Evolutionary conservation across 2,329 filamentous ascomycete genomes (phyloP), one percentile per base, ranked within the genome.

Genomic region (Cladophialophora chaetospira): DNA sequence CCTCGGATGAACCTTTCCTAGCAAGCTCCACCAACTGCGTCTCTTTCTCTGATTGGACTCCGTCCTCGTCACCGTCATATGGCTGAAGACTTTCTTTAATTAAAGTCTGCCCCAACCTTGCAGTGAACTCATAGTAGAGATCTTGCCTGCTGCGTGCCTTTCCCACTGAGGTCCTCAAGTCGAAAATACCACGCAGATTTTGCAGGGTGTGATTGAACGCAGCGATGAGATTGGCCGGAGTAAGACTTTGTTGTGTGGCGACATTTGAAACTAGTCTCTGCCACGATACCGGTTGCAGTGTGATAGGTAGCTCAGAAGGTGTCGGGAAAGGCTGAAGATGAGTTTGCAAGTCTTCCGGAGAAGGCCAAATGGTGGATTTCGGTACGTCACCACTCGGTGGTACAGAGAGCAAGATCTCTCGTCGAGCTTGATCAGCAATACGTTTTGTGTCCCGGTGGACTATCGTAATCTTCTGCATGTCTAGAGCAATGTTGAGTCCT

Each of bases 351-450:
- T 11, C 31, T n/a, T 15, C n/a, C 13, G 21, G 23, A 10, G 25
- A 21, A 9, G 51, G 46, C 56, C 53, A 57, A 6, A 62, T 23
- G 15, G 28, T 36, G 2, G 44, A 10, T 26, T 53, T 28, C 9
- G 40, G 40, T 4, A 5, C 13, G 13, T 49, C 17, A 15, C 11
- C n/a, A 11, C 42, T 25, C 5, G 19, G 17, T 9, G 55, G 53
- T 6, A 38, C 46, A 40, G 53, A 57, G 25, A 60, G 40, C 26
- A 51, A 26, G 36, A 62, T 57, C 42, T 60, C 60, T 5, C 57
- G 38, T 13, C 48, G 56, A 11, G 57, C 60, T 42, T 62, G 60
- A 10, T 57, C 48, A n/a, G 50, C 57, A 9, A 29, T 26, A 28
- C 40, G 44, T 1, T 21, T 50, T 10, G 46, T 42, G 15, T 40